phyloP scores from a whole-genome alignment of 352 stramenopile species.

The Pythium guiyangense region DNA sequence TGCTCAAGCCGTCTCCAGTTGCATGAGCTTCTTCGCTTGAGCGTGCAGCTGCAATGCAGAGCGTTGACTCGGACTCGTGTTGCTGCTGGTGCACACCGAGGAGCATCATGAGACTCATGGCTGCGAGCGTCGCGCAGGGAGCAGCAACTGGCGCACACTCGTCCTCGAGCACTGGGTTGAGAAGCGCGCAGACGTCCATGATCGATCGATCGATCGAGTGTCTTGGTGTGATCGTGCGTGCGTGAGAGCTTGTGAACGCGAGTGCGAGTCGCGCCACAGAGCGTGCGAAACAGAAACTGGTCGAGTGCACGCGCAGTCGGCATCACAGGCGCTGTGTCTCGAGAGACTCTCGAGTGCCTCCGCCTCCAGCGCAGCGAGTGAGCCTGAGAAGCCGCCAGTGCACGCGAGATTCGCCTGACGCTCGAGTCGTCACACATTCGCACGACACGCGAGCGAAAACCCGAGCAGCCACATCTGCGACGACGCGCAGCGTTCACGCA shows the following conservation, averaged over 20 bases:
- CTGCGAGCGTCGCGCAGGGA: neutral
- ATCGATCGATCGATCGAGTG: too few relatives aligned
- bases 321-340: too few relatives aligned
- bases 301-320: too few relatives aligned
- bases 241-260: too few relatives aligned
- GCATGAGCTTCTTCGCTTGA: too few relatives aligned
- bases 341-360: too few relatives aligned
- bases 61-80: too few relatives aligned
- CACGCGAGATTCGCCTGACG: constrained; percentile 19
- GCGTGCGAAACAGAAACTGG: constrained; percentile 6
- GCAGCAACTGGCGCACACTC: constrained; percentile 1
- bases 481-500: constrained; percentile 3
- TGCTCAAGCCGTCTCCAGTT: neutral
- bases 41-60: neutral
- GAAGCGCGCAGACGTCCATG: constrained; percentile 21
- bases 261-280: neutral
- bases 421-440: constrained; percentile 13
- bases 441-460: too few relatives aligned
- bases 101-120: constrained; percentile 11
- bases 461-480: constrained; percentile 29
- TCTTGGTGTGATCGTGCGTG: too few relatives aligned
- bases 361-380: too few relatives aligned
- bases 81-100: constrained; percentile 5
- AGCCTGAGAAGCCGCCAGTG: neutral
- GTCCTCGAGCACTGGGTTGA: constrained; percentile 22